Conservation (phyloP, 176 grass and related monocot species). For the Oryza rufipogon region DNA sequence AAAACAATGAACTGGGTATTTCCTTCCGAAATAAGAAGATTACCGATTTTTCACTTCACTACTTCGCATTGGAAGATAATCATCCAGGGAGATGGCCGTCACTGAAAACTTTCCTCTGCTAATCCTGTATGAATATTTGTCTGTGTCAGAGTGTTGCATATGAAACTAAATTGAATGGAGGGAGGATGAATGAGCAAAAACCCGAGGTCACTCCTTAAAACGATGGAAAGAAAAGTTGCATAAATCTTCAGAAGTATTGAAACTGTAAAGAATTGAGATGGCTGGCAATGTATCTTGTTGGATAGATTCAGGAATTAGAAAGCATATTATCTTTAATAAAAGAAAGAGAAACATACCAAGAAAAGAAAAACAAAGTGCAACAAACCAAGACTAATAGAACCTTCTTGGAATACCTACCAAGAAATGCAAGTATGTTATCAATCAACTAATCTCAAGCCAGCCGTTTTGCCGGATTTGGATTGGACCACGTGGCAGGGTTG, state of each 20-base stretch:
- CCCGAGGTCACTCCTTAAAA: background rate
- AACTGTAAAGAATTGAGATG: background rate
- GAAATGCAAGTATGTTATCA: background rate
- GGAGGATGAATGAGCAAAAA: background rate
- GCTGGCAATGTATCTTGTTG: background rate
- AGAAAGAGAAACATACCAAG: slow-evolving; percentile 9
- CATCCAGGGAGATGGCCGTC: slow-evolving; percentile 56
- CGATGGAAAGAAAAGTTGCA: background rate
- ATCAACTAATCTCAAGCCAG: too few relatives aligned
- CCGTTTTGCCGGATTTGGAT: too few relatives aligned
- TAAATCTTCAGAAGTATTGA: background rate
- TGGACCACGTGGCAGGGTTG: too few relatives aligned
- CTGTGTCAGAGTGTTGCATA: slow-evolving; percentile 3
- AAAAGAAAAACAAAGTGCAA: slow-evolving; percentile 6
- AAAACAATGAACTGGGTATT: slow-evolving; percentile 9
- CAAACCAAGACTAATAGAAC: slow-evolving; percentile 1
- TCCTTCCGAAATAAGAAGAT: slow-evolving; percentile 17
- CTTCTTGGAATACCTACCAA: background rate
- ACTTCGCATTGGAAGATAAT: slow-evolving; percentile 93
- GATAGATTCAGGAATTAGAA: background rate
- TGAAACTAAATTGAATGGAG: background rate
- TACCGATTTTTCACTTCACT: slow-evolving; percentile 87
- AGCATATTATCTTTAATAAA: slow-evolving; percentile 11
- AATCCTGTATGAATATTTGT: slow-evolving; percentile 53
- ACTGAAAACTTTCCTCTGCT: slow-evolving; percentile 48